phyloP scores from a whole-genome alignment of 352 stramenopile genomes.

The Phytophthora constricta region DNA sequence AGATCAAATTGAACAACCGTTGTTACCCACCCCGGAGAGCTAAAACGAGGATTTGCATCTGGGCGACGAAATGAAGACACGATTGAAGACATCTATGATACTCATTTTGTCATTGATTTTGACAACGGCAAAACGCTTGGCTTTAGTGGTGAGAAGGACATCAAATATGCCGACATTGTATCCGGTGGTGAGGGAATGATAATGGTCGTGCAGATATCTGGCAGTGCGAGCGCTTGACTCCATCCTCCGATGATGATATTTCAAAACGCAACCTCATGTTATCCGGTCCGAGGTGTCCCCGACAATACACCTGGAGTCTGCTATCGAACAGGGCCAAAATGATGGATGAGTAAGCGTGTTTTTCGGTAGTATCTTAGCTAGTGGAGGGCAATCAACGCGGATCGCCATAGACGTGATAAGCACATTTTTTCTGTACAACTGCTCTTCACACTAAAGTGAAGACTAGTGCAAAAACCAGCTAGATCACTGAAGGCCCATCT shows the following conservation, averaged over 20 bases:
- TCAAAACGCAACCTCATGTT: constrained; percentile 17
- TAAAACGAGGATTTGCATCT: too few relatives aligned
- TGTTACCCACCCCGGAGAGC: too few relatives aligned
- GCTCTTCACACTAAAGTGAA: too few relatives aligned
- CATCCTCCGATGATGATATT: constrained; percentile 45
- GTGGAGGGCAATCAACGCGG: constrained; percentile 3
- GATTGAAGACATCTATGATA: too few relatives aligned
- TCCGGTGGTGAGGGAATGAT: constrained; percentile 37
- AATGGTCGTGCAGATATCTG: constrained; percentile 36
- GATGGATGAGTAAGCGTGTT: constrained; percentile 30
- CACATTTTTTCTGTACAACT: constrained; percentile 33
- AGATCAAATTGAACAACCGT: too few relatives aligned
- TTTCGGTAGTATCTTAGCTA: constrained; percentile 36
- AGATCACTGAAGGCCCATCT: too few relatives aligned
- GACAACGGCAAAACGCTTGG: too few relatives aligned
- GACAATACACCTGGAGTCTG: constrained; percentile 28
- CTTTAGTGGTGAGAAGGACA: too few relatives aligned
- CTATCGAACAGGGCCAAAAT: constrained; percentile 35
- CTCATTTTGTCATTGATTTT: too few relatives aligned
- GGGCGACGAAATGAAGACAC: too few relatives aligned
- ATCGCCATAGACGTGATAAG: constrained; percentile 21
- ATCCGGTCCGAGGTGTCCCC: constrained; percentile 29
- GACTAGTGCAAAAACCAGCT: too few relatives aligned
- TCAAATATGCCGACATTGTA: constrained; percentile 42
- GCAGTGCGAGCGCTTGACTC: constrained; percentile 14